Percentiles rank a stretch among this genome's conserved stretches.
These are phyloP conservation scores for Cucumis sativus DNA, from an alignment of 306 rosid genomes.

Conservation along the genomic window Cucumber_9930_V3 NC_026660.2:30974001-30974500, in stretches of 20 bases:
- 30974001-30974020: slow-evolving; percentile 15
- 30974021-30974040: slow-evolving; percentile 20
- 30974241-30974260: slow-evolving; percentile 10
- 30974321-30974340: slow-evolving; percentile 11
- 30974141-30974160: slow-evolving; percentile 16
- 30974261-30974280: slow-evolving; percentile 4
- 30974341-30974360: slow-evolving; percentile 12
- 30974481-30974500: slow-evolving; percentile 4
- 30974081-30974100: slow-evolving; percentile 19
- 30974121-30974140: slow-evolving; percentile 18
- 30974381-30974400: slow-evolving; percentile 13
- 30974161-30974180: slow-evolving; percentile 13
- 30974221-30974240: slow-evolving; percentile 13
- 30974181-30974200: slow-evolving; percentile 6
- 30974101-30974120: slow-evolving; percentile 16
- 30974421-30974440: slow-evolving; percentile 10
- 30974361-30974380: slow-evolving; percentile 10
- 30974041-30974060: slow-evolving; percentile 10
- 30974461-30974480: slow-evolving; percentile 13
- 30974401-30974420: slow-evolving; percentile 12
- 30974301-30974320: slow-evolving; percentile 11
- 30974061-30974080: slow-evolving; percentile 6
- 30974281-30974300: slow-evolving; percentile 15
- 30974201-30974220: slow-evolving; percentile 14
- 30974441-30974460: slow-evolving; percentile 13